Conservation (phyloP, 2,329 filamentous ascomycete species). For the Didymella segeticola region DNA sequence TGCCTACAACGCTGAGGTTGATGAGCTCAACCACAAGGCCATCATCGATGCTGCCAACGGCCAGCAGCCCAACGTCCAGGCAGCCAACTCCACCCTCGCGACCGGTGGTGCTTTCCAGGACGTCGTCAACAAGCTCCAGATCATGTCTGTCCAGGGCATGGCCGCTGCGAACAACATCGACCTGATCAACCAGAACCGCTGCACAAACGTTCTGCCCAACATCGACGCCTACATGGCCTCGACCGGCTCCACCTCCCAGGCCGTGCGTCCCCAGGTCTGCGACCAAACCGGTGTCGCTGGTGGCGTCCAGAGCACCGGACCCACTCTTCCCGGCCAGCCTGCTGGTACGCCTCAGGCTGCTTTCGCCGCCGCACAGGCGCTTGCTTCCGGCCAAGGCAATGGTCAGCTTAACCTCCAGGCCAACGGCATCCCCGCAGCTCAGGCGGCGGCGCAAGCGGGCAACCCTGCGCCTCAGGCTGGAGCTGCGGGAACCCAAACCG, state of each 20-base stretch:
- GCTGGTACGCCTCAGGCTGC: conserved; percentile 42
- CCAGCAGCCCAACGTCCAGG: conserved; percentile 36
- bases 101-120: conserved; percentile 48
- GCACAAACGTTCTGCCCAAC: conserved; percentile 47
- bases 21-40: conserved; percentile 49
- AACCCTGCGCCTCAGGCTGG: conserved; percentile 2
- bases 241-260: conserved; percentile 38
- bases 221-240: conserved; percentile 48
- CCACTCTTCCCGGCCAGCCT: conserved; percentile 37
- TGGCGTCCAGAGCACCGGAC: conserved; percentile 39
- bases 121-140: conserved; percentile 48
- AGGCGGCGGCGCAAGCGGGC: conserved; percentile 17
- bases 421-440: conserved; percentile 18
- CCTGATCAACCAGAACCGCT: conserved; percentile 48
- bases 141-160: conserved; percentile 44
- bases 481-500: neutral
- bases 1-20: conserved; percentile 48
- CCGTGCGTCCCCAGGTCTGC: conserved; percentile 41
- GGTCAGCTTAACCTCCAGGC: conserved; percentile 33
- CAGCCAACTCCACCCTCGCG: conserved; percentile 47
- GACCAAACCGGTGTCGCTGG: conserved; percentile 44
- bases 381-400: conserved; percentile 39
- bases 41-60: conserved; percentile 43
- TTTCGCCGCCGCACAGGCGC: conserved; percentile 37
- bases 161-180: conserved; percentile 44